Evolutionary conservation across 169 alveolate species (phyloP), one percentile per base, ranked within the genome.

Genomic region (Cryptosporidium felis): DNA sequence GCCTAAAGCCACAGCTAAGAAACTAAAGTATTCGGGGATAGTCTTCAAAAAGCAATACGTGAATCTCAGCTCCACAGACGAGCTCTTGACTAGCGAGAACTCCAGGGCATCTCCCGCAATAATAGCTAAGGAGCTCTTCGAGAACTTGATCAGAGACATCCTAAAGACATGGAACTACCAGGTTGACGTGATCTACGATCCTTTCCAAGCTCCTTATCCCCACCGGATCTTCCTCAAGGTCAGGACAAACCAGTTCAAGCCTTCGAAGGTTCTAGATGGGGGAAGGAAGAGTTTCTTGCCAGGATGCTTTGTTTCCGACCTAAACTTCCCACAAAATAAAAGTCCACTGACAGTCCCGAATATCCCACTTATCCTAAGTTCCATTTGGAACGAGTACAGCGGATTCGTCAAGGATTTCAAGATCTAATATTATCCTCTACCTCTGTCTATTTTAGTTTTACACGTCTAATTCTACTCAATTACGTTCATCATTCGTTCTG

Each of bases 141-240:
- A 51, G 6, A 16, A 21, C n/a, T 53, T 74, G 18, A 34, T 74
- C 21, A 38, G 9, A 4, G 85, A 74, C 26, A 18, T 74, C 26
- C 34, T 53, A 40, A 21, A 30, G 26, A 30, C 26, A 2, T 74
- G 51, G 51, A 45, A 36, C 56, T 5, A 74, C 1, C 63, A 32
- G 40, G 59, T 74, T 30, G 85, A 51, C 5, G 0, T 74, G n/a
- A 74, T 74, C 5, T 74, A 53, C 40, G 85, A 74, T 28, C 26
- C 85, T 21, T 49, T 38, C 42, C 12, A 16, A 16, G 18, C 28
- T 36, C 85, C 85, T 21, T 74, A 74, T 5, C 85, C 85, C 14
- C 30, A 53, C n/a, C 34, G 56, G 21, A 41, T 74, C 18, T 74
- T 53, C 36, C 18, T 74, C 26, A 74, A 74, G 12, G 38, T 53